Evolutionary conservation across 768 basidiomycete species (phyloP), one percentile per base, ranked within the genome.

Genomic region (Pholiota molesta): DNA sequence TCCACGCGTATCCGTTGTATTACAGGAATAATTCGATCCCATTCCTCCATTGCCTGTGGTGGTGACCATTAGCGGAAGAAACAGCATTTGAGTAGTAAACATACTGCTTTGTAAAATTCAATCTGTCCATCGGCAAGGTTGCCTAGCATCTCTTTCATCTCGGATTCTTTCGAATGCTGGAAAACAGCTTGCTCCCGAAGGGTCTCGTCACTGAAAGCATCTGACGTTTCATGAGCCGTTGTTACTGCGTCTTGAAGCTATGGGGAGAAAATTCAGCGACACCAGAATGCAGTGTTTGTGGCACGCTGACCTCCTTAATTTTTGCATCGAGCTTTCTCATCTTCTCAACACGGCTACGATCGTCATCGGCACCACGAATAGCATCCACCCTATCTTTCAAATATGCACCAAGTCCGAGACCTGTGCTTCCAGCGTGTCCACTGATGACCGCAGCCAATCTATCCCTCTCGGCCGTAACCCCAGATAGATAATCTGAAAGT

Each of bases 181-280:
- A 99, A 99, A 62, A 93, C 80, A 23, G 86, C 79, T 75, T 99
- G 95, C 73, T 99, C 97, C 52, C 90, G 84, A 26, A 99, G 76
- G 14, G 95, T 97, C 74, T 97, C 95, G 62, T 96, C 94, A 67
- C 94, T 97, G 76, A 99, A 99, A 4, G 95, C 94, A 68, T 95
- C 94, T 1, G 94, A 95, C 0, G 97, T 97, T 70, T 98, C 95
- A 64, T 97, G 94, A 0, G 96, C 94, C 14, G 91, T 92, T 3
- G 91, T 90, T 17, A 99, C 97, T 17, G 96, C 97, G 59, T 98
- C 96, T 86, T 97, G 92, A 10, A 99, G 84, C 95, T 98, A 69
- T 23, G 9, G 16, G 13, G 5, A 39, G 54, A 42, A 59, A 55
- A 55, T 16, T 71, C 17, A 69, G 62, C 57, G 28, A 59, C 19